These are phyloP conservation scores for Akanthomyces muscarius DNA, from an alignment of 2,329 filamentous ascomycete genomes.

Conservation along the genomic window DNA sequence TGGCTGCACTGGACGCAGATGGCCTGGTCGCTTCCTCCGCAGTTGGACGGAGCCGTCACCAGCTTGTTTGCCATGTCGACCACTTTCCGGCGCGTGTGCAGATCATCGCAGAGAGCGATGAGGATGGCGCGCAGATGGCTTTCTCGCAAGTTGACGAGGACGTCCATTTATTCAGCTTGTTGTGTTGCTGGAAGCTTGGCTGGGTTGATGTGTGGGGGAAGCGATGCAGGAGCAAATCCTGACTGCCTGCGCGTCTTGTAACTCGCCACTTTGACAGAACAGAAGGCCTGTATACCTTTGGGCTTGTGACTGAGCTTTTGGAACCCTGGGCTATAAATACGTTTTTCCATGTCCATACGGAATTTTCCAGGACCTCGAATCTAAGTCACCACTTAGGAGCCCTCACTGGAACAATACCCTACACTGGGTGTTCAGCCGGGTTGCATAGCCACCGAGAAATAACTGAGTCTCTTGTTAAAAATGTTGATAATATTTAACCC, in stretches of 20 bases:
- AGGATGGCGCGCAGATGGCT: constrained; percentile 8
- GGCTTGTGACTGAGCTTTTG: no score
- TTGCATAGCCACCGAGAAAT: no score
- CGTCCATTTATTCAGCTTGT: neutral
- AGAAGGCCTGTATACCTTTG: no score
- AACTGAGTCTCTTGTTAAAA: no score
- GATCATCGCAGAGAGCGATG: neutral
- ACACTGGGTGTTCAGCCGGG: no score
- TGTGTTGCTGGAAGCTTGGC: neutral
- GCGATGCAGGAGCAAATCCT: neutral
- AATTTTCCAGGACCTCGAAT: no score
- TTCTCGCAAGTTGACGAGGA: neutral
- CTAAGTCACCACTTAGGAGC: no score
- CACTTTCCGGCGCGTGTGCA: neutral
- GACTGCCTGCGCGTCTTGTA: neutral
- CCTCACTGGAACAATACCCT: no score
- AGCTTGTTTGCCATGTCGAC: neutral
- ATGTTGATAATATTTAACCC: no score
- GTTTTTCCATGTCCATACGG: no score
- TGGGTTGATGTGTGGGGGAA: neutral
- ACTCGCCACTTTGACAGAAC: no score
- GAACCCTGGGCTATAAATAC: no score
- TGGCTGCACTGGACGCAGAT: neutral
- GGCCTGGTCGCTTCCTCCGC: neutral
- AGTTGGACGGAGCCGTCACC: neutral